Evolutionary conservation across 345 rosid species (phyloP), one percentile per base, ranked within the genome.

Genomic region (Noccaea caerulescens): DNA sequence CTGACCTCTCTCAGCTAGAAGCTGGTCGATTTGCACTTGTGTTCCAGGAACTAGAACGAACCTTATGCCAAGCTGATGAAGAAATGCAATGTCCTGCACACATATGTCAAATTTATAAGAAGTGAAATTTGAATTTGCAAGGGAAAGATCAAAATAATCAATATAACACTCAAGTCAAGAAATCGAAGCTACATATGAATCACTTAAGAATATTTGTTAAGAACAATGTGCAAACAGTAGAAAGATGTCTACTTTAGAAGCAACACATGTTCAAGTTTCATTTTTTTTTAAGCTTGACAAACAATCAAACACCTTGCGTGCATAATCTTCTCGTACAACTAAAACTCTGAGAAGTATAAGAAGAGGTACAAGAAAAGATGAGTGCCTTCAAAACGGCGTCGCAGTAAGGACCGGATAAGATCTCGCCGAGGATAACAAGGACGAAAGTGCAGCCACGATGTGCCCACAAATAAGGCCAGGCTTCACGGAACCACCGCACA

Each of bases 401-500:
- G 77, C 88, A 83, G 66, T 23, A 77, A 7, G 84, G 79, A 66
- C 93, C 80, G 8, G 75, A 56, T 14, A 86, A 83, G 46, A 88
- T 82, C 68, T 85, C 96, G 7, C 89, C 92, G 59, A 93, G 86
- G 62, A 93, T 75, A 61, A 89, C 75, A 38, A 86, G 89, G 25
- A 90, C 91, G 61, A 88, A 93, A 27, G 92, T 87, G 27, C 86
- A 76, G 7, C 92, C 92, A 53, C 97, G 77, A 66, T 88, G 88
- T 0, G 96, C 98, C 86, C 89, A 86, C 52, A 93, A 63, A 80
- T 88, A 93, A 5, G 96, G 97, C 93, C 98, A 93, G 0, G 96
- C 98, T 80, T 93, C 97, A 14, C 92, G 88, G 64, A 93, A 93
- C 97, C 97, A 88, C 84, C 84, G 72, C 56, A 88, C 97, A 73